Evolutionary conservation across 2,329 filamentous ascomycete genomes (phyloP).

Genomic region (Ascomycota sp.): DNA sequence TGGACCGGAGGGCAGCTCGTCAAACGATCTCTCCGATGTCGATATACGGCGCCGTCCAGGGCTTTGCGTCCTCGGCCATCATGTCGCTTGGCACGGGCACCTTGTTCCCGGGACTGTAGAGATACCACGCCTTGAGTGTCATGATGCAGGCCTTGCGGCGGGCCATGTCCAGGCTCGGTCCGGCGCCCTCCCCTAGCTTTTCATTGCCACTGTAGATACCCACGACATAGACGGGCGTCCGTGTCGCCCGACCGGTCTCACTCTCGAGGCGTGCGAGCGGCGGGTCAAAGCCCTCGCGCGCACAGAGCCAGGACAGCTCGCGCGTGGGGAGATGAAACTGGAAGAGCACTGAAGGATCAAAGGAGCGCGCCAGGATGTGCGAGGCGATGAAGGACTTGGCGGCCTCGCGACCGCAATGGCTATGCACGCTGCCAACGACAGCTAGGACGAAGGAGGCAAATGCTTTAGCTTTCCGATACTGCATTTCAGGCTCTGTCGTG

Average conservation of each 20-base stretch:
- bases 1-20: slow-evolving; percentile 2
- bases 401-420: slow-evolving; percentile 59
- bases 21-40: slow-evolving; percentile 49
- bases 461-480: slow-evolving; percentile 52
- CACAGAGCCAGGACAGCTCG: slow-evolving; percentile 65
- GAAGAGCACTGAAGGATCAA: slow-evolving; percentile 60
- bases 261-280: slow-evolving; percentile 72
- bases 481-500: slow-evolving; percentile 8
- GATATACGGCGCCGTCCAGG: slow-evolving; percentile 45
- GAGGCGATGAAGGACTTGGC: slow-evolving; percentile 62
- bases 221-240: slow-evolving; percentile 77
- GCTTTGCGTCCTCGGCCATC: slow-evolving; percentile 33
- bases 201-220: slow-evolving; percentile 82
- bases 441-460: slow-evolving; percentile 62
- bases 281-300: slow-evolving; percentile 67
- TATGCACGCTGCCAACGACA: slow-evolving; percentile 62
- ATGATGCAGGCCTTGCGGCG: slow-evolving; percentile 61
- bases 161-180: slow-evolving; percentile 54
- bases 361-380: slow-evolving; percentile 60
- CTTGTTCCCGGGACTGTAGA: slow-evolving; percentile 58
- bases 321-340: slow-evolving; percentile 63
- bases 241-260: slow-evolving; percentile 69
- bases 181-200: slow-evolving; percentile 78
- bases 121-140: slow-evolving; percentile 81
- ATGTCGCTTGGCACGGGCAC: slow-evolving; percentile 48